Evolutionary conservation across 1,284 basidiomycete species (phyloP), one percentile per base, ranked within the genome.

Genomic region (Tausonia pullulans): DNA sequence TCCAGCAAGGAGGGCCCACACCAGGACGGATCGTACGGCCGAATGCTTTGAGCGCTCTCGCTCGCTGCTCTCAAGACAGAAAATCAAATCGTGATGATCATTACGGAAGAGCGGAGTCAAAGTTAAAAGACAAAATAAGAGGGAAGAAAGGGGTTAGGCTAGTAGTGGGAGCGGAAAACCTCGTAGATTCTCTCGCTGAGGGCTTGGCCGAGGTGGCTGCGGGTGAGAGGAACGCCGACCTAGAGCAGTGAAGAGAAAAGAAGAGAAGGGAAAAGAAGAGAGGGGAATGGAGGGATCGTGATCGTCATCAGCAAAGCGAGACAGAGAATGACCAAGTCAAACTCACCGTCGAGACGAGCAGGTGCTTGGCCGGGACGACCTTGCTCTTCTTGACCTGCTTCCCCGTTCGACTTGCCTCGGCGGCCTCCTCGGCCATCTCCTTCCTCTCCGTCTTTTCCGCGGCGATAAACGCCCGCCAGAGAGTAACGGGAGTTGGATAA

Each of bases 401-500:
- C 27, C 27, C 27, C 27, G 27, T 27, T 27, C 27, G 27, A 27
- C 55, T 43, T 2, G 55, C 5, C 4, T 14, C n/a, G 43, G n/a
- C 43, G n/a, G 45, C 43, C 4, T 40, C 5, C 4, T 39, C 41
- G 4, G 41, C 55, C 14, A 51, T 46, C 40, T 61, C 62, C 8
- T 52, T 45, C 8, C 50, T 53, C 44, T 71, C 67, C 40, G 64
- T 55, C 62, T 61, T 49, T 62, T 71, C 68, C 9, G 68, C 66
- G 60, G 69, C 66, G 52, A 72, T 67, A 68, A 78, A 75, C 0
- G 74, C 77, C 14, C 76, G 73, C 69, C 74, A 79, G 59, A 81
- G 70, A 27, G 69, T 71, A n/a, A 70, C 66, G 3, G 79, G 76
- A 13, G 80, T 81, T 14, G 77, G 75, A 76, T 79, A 82, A 13